Percentiles rank a stretch among this genome's conserved stretches.
These are phyloP conservation scores for Brettanomyces naardenensis DNA, from an alignment of 805 yeast species.

Conservation along the genomic window DNA sequence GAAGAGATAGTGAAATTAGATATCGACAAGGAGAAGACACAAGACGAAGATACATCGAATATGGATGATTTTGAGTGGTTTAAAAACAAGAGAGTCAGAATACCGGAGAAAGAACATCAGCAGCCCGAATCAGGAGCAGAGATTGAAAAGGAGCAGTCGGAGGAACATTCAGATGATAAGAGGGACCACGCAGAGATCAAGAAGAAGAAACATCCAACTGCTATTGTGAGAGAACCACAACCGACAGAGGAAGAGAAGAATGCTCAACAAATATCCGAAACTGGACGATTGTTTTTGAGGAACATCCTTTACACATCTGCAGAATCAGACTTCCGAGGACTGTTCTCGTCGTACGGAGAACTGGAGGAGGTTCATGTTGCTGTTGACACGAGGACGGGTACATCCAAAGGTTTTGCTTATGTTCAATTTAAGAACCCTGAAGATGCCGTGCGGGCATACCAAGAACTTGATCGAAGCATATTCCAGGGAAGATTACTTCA, in stretches of 20 bases:
- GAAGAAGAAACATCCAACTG: constrained; percentile 1
- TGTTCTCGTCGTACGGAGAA: constrained; percentile 63
- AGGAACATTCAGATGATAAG: neutral
- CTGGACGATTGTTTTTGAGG: constrained; percentile 83
- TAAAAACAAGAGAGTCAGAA: constrained; percentile 63
- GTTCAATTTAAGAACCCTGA: constrained; percentile 59
- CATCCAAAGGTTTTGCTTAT: constrained; percentile 90
- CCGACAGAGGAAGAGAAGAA: constrained; percentile 37
- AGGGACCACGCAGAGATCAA: neutral
- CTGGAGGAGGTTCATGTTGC: constrained; percentile 90
- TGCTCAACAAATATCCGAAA: constrained; percentile 44
- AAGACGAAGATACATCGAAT: constrained; percentile 22
- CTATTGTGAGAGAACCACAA: constrained; percentile 7
- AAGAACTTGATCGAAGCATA: constrained; percentile 72
- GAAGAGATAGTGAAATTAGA: neutral
- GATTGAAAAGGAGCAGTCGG: constrained; percentile 4
- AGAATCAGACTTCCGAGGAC: constrained; percentile 64
- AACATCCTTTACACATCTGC: constrained; percentile 74
- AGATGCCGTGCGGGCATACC: constrained; percentile 72
- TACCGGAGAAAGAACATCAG: constrained; percentile 39
- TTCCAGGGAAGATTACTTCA: constrained; percentile 93
- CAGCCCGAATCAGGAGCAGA: constrained; percentile 5
- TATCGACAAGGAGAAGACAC: constrained; percentile 15
- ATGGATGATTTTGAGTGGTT: constrained; percentile 86
- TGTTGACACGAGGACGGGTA: constrained; percentile 80